Base-by-base conservation (phyloP, 352 stramenopile species). In the Globisporangium ultimum region DNA sequence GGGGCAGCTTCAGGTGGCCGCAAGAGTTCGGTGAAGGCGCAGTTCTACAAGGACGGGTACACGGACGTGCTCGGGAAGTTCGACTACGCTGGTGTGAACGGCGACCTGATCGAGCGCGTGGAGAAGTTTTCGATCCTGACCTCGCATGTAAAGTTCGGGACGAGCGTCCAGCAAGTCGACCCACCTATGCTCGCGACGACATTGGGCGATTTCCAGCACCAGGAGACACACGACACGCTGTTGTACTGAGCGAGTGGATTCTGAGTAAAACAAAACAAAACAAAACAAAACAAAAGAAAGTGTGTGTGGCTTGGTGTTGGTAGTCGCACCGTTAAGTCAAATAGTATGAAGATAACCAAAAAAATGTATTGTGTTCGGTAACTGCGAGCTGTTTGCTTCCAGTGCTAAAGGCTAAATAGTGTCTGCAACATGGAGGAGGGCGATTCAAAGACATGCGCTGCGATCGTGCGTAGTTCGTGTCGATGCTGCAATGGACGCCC, bases 1-100 rank as follows among this genome's bases (percentile, higher is more conserved):
- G 24, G 24, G 24, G 24, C 24, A 32, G 5, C 24, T 32, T 32
- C 5, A 32, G 24, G 24, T 32, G 24, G 24, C 24, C 24, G 24
- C 24, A 32, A 5, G 2, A 32, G 24, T 32, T 32, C 24, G 24
- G 24, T 2, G 5, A 32, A 32, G 22, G 42, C 47, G 48, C 67
- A 74, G 59, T 93, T 93, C 63, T 91, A 87, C 70, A 93, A 93
- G 65, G 84, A 93, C 57, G 84, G 84, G 10, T 93, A 91, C 66
- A 93, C 81, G 22, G 80, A 93, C 43, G 47, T 93, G 48, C 53
- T 85, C n/a, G 80, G 80, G 46, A 80, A 77, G 48, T 90, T 92
- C 52, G 80, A 90, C 65, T 92, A 90, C 53, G 70, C 78, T 7
- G 76, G 71, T 1, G 74, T 82, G 48, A 88, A 88, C 41, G 78